These are phyloP conservation scores for Candida fluviatilis DNA, from an alignment of 805 yeast species.

Conservation along the genomic window DNA sequence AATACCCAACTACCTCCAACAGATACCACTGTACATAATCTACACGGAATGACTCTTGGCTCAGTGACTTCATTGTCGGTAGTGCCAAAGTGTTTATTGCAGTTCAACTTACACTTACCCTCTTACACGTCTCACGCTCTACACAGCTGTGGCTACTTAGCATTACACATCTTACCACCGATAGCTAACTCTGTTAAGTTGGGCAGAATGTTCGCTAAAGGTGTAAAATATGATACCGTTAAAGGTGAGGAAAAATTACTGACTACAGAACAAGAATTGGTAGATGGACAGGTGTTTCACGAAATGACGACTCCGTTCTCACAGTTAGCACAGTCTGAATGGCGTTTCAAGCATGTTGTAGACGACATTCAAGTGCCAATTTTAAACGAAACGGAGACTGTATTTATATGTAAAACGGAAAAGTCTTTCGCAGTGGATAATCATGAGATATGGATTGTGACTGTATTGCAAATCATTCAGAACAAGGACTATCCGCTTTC, in stretches of 20 bases:
- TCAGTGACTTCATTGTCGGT: conserved; percentile 82
- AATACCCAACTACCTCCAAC: background rate
- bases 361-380: conserved; percentile 46
- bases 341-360: conserved; percentile 5
- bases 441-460: conserved; percentile 89
- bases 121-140: conserved; percentile 71
- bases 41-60: conserved; percentile 80
- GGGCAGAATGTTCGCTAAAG: conserved; percentile 62
- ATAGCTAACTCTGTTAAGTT: conserved; percentile 47
- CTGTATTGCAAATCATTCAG: conserved; percentile 55
- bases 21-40: conserved; percentile 6
- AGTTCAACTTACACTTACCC: conserved; percentile 84
- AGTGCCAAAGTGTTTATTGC: conserved; percentile 71
- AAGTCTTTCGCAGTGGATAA: conserved; percentile 61
- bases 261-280: conserved; percentile 16
- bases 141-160: conserved; percentile 53
- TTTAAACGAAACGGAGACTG: conserved; percentile 51
- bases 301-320: conserved; percentile 56
- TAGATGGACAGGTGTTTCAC: conserved; percentile 36
- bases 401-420: conserved; percentile 56
- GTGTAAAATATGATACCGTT: conserved; percentile 45
- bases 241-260: conserved; percentile 21
- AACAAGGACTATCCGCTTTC: conserved; percentile 20
- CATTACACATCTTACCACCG: conserved; percentile 75
- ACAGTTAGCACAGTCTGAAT: conserved; percentile 24